Evolutionary conservation across 225 moss, liverwort and hornwort species (phyloP), one percentile per base, ranked within the genome.

Genomic region (Asterella californica): DNA sequence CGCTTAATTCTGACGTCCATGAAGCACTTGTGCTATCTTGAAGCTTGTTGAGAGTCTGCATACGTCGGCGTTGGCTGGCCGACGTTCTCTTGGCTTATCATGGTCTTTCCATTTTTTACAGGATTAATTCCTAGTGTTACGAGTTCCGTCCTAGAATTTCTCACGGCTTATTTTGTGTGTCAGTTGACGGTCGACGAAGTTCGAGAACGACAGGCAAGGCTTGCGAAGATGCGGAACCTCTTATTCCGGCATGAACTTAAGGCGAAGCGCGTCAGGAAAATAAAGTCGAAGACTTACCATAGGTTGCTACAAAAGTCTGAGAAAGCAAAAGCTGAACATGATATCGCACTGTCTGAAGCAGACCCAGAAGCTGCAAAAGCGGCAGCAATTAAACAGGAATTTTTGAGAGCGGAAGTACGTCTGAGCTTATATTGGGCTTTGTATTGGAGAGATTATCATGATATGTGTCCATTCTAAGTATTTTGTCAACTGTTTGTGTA

Each of bases 171-270:
- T 7, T 24, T 21, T 33, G 0, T 32, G 5, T 65, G 73, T 78
- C 94, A 99, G 99, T 91, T 99, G 70, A 86, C 92, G 37, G 99
- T 95, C 37, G 92, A 99, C 42, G 95, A 99, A 84, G 93, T 95
- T 42, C 88, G 89, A 80, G 91, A 94, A 69, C 91, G 99, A 25
- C 95, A 92, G 81, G 87, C 91, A 79, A 90, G 93, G 19, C 89
- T 99, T 49, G 89, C 95, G 33, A 92, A 90, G 75, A 99, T 99
- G 99, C 93, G 95, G 42, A 91, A 90, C 82, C 85, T 99, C 6
- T 59, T 99, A 62, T 99, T 99, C 63, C 89, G 93, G 83, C 93
- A 95, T 45, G 99, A 99, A 82, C 80, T 83, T 15, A 93, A 95
- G 83, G 83, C 99, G 72, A 99, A 88, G 83, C 91, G 93, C 46